Base-by-base conservation (phyloP, 75 land plant species). In the Adiantum capillusveneris region DNA sequence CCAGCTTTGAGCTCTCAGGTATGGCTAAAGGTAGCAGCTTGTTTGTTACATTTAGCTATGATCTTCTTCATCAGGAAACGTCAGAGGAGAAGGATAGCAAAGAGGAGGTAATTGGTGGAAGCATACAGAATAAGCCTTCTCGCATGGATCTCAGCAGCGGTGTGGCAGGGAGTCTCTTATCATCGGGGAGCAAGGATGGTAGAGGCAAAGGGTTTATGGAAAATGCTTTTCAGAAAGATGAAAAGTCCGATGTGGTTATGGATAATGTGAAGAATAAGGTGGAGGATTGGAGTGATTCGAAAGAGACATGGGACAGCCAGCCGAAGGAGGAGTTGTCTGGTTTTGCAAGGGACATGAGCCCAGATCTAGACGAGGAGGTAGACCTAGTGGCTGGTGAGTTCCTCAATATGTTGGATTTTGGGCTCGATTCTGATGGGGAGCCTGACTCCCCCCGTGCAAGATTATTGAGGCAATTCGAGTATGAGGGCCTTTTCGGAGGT, bases 1-100 rank as follows among this genome's bases (percentile, higher is more conserved):
- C 75, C 11, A 72, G 63, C 28, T 65, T 72, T 29, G 65, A 65
- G 63, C 75, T 72, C 6, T 6, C 70, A 7, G 70, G 75, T 26
- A 51, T 48, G 44, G 75, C 63, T 11, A 59, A 72, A 22, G 75
- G 75, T 21, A 62, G 69, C n/a, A 60, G 53, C 11, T 52, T 72
- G n/a, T n/a, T 65, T 36, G 63, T 72, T 17, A 66, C 75, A 6
- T 72, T 72, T 31, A 69, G 69, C 13, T 72, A 60, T 31, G 58
- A 66, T 31, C 51, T 72, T 28, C 45, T 45, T 26, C 29, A 59
- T 29, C 54, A 63, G 28, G 66, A 70, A 16, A 14, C 34, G 0
- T n/a, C n/a, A n/a, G 49, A 46, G 3, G n/a, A 46, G n/a, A 39
- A 9, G 7, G 49, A 46, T 17, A 20, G 21, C 5, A 5, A 46